Evolutionary conservation across 2,329 filamentous ascomycete genomes (phyloP), one percentile per base, ranked within the genome.

Genomic region (Fusarium anthophilum): DNA sequence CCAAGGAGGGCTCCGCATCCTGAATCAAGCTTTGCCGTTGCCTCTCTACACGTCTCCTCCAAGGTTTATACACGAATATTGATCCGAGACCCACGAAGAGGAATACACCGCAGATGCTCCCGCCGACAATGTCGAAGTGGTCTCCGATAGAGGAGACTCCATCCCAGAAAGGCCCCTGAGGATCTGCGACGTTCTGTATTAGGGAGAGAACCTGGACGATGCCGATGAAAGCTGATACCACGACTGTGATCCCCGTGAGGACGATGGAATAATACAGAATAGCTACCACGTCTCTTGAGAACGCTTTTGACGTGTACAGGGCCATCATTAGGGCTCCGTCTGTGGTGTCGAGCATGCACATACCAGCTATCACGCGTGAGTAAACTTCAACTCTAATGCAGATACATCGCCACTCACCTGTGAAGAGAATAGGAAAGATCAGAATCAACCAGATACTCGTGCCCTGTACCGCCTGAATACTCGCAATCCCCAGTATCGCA

Each of bases 311-410:
- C 0, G 95, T 95, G 83, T 99, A 98, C 3, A 98, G 86, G 2
- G 93, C 92, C 90, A 98, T 95, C 95, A 98, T 98, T 26, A 98
- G 87, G 3, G 96, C 96, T 30, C 96, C 96, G 77, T 98, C 96
- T 0, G 92, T 93, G 1, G 95, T 98, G 82, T 98, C 96, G 11
- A 98, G 86, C 28, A 98, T 87, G 81, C 95, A 98, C 96, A 99
- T 98, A 66, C 94, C 96, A 2, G 93, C 94, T 92, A 55, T 3
- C 50, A 4, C 11, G 28, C 11, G 20, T 58, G 32, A 66, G 39
- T 60, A 35, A 63, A 54, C 7, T 6, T 7, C 32, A 5, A 5
- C n/a, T n/a, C n/a, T n/a, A 9, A 32, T 10, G 13, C 22, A n/a
- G 12, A 13, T 22, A 11, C 10, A 1, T 28, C 11, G 8, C 9